These are phyloP conservation scores for Pseudogymnoascus sp. DNA, from an alignment of 2,329 filamentous ascomycete species.

Conservation along the genomic window DNA sequence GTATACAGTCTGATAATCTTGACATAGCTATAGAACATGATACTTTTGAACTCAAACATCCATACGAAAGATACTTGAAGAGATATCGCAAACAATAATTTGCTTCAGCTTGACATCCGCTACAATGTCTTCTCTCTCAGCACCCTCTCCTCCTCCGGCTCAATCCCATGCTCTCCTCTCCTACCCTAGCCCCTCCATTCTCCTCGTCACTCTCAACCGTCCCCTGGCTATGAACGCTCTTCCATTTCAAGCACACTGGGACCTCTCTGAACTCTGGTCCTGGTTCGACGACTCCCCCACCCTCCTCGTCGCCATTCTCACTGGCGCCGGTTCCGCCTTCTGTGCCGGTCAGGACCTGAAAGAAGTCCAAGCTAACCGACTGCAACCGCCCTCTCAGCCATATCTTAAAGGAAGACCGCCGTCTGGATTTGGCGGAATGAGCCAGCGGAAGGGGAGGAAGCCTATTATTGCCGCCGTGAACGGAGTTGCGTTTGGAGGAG, in stretches of 20 bases:
- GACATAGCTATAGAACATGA: background rate
- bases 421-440: conserved; percentile 46
- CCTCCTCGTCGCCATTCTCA: conserved; percentile 40
- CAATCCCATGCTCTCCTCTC: conserved; percentile 27
- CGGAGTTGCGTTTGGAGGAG: conserved; percentile 47
- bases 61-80: background rate
- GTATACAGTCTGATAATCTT: background rate
- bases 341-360: conserved; percentile 48
- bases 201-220: conserved; percentile 46
- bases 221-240: conserved; percentile 39
- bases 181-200: conserved; percentile 38
- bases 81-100: background rate
- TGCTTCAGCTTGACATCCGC: background rate
- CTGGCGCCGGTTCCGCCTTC: conserved; percentile 45
- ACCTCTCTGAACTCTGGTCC: conserved; percentile 39
- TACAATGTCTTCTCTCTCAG: background rate
- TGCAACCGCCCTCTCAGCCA: conserved; percentile 17
- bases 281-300: conserved; percentile 45
- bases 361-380: background rate
- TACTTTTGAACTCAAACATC: background rate
- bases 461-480: conserved; percentile 52
- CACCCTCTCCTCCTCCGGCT: conserved; percentile 14
- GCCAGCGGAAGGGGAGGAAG: conserved; percentile 48
- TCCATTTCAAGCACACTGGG: conserved; percentile 36
- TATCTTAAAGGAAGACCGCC: conserved; percentile 32